A percentile compares a stretch with the other conserved stretches of the same genome.
Evolutionary conservation across 2,329 filamentous ascomycete species (phyloP).

Genomic region (Phialophora verrucosa): DNA sequence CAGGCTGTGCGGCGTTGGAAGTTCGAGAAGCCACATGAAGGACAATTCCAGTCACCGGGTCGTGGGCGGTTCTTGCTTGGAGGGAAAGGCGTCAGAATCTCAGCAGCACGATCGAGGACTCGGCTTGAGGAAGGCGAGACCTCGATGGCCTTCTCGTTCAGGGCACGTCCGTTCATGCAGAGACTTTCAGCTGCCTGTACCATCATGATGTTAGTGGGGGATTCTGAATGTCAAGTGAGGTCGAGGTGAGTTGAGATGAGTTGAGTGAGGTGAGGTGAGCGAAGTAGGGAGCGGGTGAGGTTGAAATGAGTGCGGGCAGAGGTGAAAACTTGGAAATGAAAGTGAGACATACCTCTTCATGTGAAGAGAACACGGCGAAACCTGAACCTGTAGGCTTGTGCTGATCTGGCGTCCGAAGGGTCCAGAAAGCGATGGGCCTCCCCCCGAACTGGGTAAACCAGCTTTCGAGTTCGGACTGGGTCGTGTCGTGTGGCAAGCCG

Average conservation of each 20-base stretch:
- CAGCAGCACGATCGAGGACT: constrained; percentile 91
- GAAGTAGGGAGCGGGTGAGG: constrained; percentile 8
- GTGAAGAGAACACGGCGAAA: constrained; percentile 97
- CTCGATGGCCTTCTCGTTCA: constrained; percentile 99
- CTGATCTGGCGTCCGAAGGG: constrained; percentile 93
- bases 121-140: constrained; percentile 97
- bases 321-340: constrained; percentile 41
- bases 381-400: constrained; percentile 99
- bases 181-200: constrained; percentile 89
- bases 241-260: constrained; percentile 19
- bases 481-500: constrained; percentile 95
- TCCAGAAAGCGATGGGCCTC: constrained; percentile 98
- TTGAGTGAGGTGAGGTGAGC: constrained; percentile 15
- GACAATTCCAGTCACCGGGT: constrained; percentile 98
- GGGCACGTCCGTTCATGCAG: constrained; percentile 97
- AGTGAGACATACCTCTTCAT: constrained; percentile 78
- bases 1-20: constrained; percentile 98
- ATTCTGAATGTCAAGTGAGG: constrained; percentile 1
- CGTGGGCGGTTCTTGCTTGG: constrained; percentile 98
- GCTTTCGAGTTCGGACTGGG: constrained; percentile 96
- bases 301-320: constrained; percentile 22
- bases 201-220: constrained; percentile 24
- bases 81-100: constrained; percentile 95
- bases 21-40: constrained; percentile 98
- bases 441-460: constrained; percentile 99